Evolutionary conservation across 345 rosid species (phyloP), one percentile per base, ranked within the genome.

Genomic region (Pelargonium nanum): DNA sequence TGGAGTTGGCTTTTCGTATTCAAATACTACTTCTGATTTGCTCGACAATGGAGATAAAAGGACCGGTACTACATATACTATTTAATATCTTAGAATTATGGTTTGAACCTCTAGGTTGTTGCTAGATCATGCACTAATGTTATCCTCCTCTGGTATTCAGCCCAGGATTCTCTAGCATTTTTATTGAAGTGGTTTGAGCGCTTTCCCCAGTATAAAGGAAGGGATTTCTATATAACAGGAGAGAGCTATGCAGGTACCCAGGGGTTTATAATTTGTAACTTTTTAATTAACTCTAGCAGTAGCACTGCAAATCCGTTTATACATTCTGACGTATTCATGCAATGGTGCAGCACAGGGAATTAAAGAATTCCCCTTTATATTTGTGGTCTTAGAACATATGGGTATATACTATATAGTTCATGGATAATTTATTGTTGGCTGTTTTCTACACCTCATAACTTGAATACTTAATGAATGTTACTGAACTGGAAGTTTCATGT

Each of bases 1-100:
- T 67, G 96, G 98, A 57, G 98, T 92, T 74, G 96, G 96, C 28
- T 92, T 65, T 68, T 92, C 98, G 4, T 89, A 89, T 68, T 83
- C 98, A 45, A 92, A 87, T 69, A 85, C 89, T 19, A 86, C 96
- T 2, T 83, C 93, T 10, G 83, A 79, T 60, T 25, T 68, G 65
- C 56, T 75, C 62, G 55, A 58, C 56, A 79, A 73, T 63, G 83
- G 83, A 15, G 83, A 79, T 34, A 63, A 68, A 53, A 72, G 75
- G 56, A 79, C 83, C 6, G 98, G 96, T 92, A 82, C 60, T 56
- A 55, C 23, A 70, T 69, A 60, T 13, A 61, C 62, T 62, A 65
- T 67, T 62, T 67, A 56, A 26, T 57, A 50, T 22, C 75, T 59
- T n/a, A 17, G 24, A 13, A n/a, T 32, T 58, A 53, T 58, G 25